Percentiles rank a stretch among this genome's conserved stretches.
phyloP scores from a whole-genome alignment of 2,329 filamentous ascomycete species.

The Capronia americana region DNA sequence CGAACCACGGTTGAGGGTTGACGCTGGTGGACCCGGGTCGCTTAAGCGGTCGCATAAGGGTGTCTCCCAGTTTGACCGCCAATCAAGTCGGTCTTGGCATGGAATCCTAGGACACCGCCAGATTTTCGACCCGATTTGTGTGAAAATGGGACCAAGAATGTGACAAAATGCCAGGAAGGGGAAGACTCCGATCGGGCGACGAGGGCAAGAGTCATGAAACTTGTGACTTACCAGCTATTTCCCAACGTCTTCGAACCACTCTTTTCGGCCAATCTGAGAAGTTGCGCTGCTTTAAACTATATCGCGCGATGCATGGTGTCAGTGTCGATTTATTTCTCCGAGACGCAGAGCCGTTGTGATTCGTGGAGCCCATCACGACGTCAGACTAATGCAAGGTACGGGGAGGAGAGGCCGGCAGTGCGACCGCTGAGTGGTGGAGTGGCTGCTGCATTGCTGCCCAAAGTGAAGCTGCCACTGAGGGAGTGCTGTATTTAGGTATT shows the following conservation, averaged over 20 bases:
- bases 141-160: slow-evolving; percentile 18
- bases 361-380: slow-evolving; percentile 19
- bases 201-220: slow-evolving; percentile 26
- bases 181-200: slow-evolving; percentile 20
- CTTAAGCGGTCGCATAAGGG: slow-evolving; percentile 33
- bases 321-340: slow-evolving; percentile 34
- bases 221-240: slow-evolving; percentile 82
- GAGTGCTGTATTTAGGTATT: slow-evolving; percentile 34
- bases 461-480: slow-evolving; percentile 41
- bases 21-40: slow-evolving; percentile 30
- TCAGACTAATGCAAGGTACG: slow-evolving; percentile 39
- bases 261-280: slow-evolving; percentile 88
- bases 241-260: slow-evolving; percentile 88
- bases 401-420: slow-evolving; percentile 16
- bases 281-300: slow-evolving; percentile 81
- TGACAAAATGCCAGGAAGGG: slow-evolving; percentile 11
- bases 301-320: slow-evolving; percentile 52
- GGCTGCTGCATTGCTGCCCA: slow-evolving; percentile 46
- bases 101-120: slow-evolving; percentile 22
- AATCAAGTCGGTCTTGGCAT: slow-evolving; percentile 36
- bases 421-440: slow-evolving; percentile 28
- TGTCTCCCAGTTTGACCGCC: slow-evolving; percentile 29
- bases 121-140: slow-evolving; percentile 31
- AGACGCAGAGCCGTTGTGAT: slow-evolving; percentile 47
- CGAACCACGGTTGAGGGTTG: slow-evolving; percentile 10